Evolutionary conservation across 495 filamentous ascomycete species (phyloP), one percentile per base, ranked within the genome.

Genomic region (Penicillium coffeae): DNA sequence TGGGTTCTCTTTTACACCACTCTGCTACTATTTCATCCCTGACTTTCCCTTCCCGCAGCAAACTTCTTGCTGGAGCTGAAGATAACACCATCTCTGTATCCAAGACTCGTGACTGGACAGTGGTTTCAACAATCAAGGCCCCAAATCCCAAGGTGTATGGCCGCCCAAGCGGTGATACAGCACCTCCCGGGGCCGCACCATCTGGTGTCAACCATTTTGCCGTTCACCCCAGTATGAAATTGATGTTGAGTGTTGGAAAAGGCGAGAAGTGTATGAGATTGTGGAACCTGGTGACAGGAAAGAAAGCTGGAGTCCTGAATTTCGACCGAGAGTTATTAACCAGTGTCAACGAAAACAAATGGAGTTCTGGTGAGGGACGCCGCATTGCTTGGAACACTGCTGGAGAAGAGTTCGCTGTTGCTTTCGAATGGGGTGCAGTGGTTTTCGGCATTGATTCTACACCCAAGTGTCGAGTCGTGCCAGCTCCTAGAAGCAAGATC

Each of bases 251-350:
- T 57, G 90, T 97, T 3, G 83, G 87, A 21, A 87, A 83, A 50
- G 90, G 90, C 34, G 94, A 97, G 73, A 79, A 81, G 44, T 90
- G 82, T 56, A 90, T 99, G 87, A 73, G 93, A 52, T 71, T 97
- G 51, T 99, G 93, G 93, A 97, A 99, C 58, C 60, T 99, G 41
- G 89, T 96, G 57, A 97, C 93, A 21, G 94, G 91, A 3, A 94
- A 90, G 74, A 96, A 95, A 66, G 89, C 89, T 14, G 88, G 90
- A 14, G 91, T 95, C 38, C 66, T 97, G 56, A 92, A 86, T 59
- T 96, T 97, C 56, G 78, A 73, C 52, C 73, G 76, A 48, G 79
- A 83, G 1, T 71, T 87, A 49, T 66, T 95, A 46, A 69, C 74
- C 38, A 78, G 84, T 51, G 77, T 86, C 30, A 88, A 86, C 13